Evolutionary conservation across 352 stramenopile genomes (phyloP).

Genomic region (Detonula confervacea): DNA sequence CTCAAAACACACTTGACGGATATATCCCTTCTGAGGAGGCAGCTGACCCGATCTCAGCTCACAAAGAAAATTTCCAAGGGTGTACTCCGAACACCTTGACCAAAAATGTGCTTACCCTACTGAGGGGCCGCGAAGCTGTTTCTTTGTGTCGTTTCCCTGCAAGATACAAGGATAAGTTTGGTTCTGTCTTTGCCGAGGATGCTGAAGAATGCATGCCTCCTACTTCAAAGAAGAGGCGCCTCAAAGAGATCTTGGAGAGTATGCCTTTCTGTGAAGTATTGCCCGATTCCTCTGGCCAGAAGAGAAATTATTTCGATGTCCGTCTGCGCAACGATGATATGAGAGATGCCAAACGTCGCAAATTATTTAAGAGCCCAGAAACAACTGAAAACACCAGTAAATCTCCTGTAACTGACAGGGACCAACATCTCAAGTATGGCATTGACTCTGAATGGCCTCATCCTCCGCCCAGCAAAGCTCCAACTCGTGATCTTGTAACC

Average conservation of each 20-base stretch:
- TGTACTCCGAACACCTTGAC: not conserved
- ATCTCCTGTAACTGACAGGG: not conserved
- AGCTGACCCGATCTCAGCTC: not conserved
- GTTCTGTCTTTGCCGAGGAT: slow-evolving; percentile 22
- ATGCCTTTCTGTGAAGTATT: slow-evolving; percentile 31
- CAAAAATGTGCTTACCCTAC: slow-evolving; percentile 21
- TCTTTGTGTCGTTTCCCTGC: slow-evolving; percentile 25
- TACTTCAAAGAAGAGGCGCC: slow-evolving; percentile 15
- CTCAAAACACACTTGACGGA: slow-evolving; percentile 25
- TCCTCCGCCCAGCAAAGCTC: not conserved
- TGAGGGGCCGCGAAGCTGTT: slow-evolving; percentile 13
- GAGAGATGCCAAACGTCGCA: not conserved
- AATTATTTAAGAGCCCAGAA: slow-evolving; percentile 13
- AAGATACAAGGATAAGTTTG: slow-evolving; percentile 37
- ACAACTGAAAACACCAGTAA: slow-evolving; percentile 8
- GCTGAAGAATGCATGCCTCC: slow-evolving; percentile 2
- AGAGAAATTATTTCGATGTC: slow-evolving; percentile 33
- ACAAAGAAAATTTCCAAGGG: not conserved
- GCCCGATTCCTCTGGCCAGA: not conserved
- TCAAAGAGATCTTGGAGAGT: slow-evolving; percentile 30
- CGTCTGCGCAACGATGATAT: slow-evolving; percentile 9
- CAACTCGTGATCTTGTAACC: not conserved
- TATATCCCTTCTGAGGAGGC: slow-evolving; percentile 4
- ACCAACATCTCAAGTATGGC: not conserved
- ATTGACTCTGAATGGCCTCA: not conserved